A percentile compares a stretch with the other conserved stretches of the same genome.
Conservation (phyloP, 2,329 filamentous ascomycete species). For the Podosphaera fusca region DNA sequence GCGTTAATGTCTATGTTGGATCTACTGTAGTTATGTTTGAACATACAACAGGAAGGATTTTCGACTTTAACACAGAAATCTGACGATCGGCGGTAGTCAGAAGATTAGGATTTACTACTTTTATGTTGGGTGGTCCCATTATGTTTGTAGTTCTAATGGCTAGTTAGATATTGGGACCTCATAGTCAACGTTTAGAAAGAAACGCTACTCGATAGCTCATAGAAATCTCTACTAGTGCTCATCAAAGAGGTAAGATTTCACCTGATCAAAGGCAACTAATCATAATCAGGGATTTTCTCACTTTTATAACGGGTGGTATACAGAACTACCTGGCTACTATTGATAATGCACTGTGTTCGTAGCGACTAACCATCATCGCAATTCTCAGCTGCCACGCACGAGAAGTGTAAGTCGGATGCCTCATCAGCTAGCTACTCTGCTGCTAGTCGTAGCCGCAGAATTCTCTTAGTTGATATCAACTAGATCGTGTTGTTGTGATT, state of each 20-base stretch:
- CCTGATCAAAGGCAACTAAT: no score
- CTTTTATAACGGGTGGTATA: background rate
- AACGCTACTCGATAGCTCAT: background rate
- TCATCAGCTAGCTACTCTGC: background rate
- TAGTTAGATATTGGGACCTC: background rate
- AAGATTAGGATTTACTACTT: conserved; percentile 3
- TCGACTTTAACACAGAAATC: conserved; percentile 8
- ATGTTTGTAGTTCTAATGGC: background rate
- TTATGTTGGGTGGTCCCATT: conserved; percentile 2
- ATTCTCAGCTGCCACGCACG: conserved; percentile 1
- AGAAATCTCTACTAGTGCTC: background rate
- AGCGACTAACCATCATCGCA: no score
- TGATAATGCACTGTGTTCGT: no score
- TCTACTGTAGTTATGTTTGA: background rate
- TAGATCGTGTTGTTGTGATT: background rate
- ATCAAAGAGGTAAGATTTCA: background rate
- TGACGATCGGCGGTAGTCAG: conserved; percentile 9
- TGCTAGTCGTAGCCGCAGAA: background rate
- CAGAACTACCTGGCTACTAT: background rate
- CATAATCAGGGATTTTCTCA: background rate
- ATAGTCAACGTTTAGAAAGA: background rate
- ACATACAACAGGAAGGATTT: conserved; percentile 11
- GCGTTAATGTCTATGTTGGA: conserved; percentile 4
- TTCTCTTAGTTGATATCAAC: background rate
- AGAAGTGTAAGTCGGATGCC: background rate